These are phyloP conservation scores for Globisporangium yorkense DNA, from an alignment of 352 stramenopile genomes.

Conservation along the genomic window DNA sequence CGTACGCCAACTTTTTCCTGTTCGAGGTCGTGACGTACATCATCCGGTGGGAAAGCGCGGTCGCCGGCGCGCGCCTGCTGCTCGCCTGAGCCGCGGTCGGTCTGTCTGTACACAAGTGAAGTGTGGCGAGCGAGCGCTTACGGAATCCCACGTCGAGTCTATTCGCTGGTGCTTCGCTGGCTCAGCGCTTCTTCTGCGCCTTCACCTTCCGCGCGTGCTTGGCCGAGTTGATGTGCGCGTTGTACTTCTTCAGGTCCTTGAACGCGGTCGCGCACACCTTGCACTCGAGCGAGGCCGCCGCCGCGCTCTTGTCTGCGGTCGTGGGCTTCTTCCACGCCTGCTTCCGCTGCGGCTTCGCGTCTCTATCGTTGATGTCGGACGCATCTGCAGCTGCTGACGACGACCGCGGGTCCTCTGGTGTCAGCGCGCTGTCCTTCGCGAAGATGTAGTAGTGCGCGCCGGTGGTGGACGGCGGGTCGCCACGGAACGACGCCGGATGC, in stretches of 20 bases:
- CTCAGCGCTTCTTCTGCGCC: conserved; percentile 33
- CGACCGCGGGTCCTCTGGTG: conserved; percentile 25
- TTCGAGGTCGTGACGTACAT: conserved; percentile 47
- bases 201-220: conserved; percentile 78
- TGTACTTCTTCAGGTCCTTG: conserved; percentile 74
- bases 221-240: conserved; percentile 81
- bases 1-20: conserved; percentile 38
- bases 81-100: conserved; percentile 7
- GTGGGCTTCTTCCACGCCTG: neutral
- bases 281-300: conserved; percentile 32
- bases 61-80: conserved; percentile 27
- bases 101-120: neutral
- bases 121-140: neutral
- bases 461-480: conserved; percentile 63
- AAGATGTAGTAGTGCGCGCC: conserved; percentile 73
- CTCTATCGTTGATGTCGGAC: neutral
- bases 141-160: neutral
- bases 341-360: neutral
- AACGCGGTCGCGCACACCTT: conserved; percentile 52
- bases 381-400: neutral
- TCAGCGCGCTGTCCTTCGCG: conserved; percentile 25
- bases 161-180: too few species aligned
- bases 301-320: neutral
- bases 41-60: conserved; percentile 37
- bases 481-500: conserved; percentile 64